phyloP scores from a whole-genome alignment of 2,329 filamentous ascomycete species.

The Cercospora sp. region DNA sequence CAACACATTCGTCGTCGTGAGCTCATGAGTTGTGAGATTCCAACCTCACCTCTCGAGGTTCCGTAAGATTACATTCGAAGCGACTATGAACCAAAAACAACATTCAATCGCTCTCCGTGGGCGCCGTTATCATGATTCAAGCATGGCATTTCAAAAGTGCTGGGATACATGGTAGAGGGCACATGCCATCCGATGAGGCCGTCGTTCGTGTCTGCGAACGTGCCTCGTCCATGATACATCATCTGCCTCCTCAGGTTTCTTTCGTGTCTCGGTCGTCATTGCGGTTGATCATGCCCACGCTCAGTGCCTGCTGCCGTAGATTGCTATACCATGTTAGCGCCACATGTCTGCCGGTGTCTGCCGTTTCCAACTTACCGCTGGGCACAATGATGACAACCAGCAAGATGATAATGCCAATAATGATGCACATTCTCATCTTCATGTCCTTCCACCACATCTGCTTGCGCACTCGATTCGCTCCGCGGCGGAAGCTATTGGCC shows the following conservation, averaged over 20 bases:
- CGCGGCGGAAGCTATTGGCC: constrained; percentile 91
- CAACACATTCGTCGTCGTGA: background rate
- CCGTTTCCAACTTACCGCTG: constrained; percentile 59
- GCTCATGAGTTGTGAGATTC: background rate
- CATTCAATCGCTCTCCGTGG: constrained; percentile 26
- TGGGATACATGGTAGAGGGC: constrained; percentile 8
- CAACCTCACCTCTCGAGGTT: background rate
- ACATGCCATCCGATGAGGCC: background rate
- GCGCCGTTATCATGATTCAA: constrained; percentile 27
- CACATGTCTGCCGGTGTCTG: background rate
- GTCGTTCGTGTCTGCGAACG: constrained; percentile 1
- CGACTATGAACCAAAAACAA: constrained; percentile 19
- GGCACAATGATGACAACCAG: constrained; percentile 94
- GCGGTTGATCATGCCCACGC: background rate
- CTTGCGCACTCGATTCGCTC: constrained; percentile 87
- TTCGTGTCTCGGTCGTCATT: constrained; percentile 15
- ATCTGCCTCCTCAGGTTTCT: constrained; percentile 16
- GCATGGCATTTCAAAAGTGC: constrained; percentile 4
- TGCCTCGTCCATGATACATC: constrained; percentile 13
- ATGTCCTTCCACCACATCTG: constrained; percentile 99
- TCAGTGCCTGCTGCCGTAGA: constrained; percentile 28
- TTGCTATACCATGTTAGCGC: constrained; percentile 22
- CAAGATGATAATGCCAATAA: constrained; percentile 85
- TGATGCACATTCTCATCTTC: constrained; percentile 99
- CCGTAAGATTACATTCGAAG: constrained; percentile 24